Evolutionary conservation across 495 filamentous ascomycete species (phyloP).

Genomic region (Bacidia gigantensis): DNA sequence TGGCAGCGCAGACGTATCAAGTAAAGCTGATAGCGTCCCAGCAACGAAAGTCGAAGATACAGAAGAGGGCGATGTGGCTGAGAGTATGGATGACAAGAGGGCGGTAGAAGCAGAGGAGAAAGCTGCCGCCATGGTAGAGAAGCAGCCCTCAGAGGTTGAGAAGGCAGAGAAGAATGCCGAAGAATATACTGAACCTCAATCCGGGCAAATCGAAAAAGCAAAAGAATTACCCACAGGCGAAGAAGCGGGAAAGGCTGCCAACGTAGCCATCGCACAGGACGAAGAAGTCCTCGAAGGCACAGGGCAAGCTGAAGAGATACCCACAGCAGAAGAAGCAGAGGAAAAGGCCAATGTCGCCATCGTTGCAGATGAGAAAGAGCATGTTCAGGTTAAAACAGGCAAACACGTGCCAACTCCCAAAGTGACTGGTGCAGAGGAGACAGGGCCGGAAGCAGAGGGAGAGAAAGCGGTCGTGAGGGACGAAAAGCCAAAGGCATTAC

Average conservation of each 20-base stretch:
- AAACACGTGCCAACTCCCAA: neutral
- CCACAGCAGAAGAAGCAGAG: constrained; percentile 5
- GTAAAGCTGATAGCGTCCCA: constrained; percentile 12
- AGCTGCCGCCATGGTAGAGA: neutral
- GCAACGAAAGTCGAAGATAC: constrained; percentile 4
- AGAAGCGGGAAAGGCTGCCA: neutral
- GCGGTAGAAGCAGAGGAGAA: neutral
- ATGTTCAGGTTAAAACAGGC: neutral
- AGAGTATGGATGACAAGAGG: neutral
- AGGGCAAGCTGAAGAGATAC: constrained; percentile 3
- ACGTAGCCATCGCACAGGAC: neutral
- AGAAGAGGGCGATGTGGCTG: constrained; percentile 10
- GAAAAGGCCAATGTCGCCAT: constrained; percentile 10
- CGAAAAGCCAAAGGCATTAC: neutral
- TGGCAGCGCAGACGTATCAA: constrained; percentile 6
- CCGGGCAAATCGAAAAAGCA: neutral
- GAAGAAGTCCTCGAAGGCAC: constrained; percentile 6
- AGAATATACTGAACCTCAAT: neutral
- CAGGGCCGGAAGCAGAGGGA: neutral
- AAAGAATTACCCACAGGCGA: neutral
- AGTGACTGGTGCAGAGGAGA: neutral
- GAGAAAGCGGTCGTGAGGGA: constrained; percentile 1
- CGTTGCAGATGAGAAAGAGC: constrained; percentile 12
- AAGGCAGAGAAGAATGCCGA: neutral
- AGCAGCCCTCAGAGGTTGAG: neutral